A percentile compares a stretch with the other conserved stretches of the same genome.
phyloP scores from a whole-genome alignment of 192 early-diverging fungal species.

The Irineochytrium annulatum region DNA sequence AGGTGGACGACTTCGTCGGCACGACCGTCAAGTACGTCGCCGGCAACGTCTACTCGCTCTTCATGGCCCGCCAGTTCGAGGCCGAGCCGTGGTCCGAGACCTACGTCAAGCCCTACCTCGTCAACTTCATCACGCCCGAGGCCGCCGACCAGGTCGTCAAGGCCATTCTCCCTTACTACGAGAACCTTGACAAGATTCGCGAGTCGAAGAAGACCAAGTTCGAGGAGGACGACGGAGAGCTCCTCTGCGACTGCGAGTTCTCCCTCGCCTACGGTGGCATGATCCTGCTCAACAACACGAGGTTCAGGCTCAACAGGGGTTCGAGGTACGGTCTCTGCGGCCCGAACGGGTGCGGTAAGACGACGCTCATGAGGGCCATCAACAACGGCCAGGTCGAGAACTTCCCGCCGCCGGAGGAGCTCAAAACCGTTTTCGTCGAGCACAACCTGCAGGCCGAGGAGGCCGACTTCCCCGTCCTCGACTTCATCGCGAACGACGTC shows the following conservation, averaged over 20 bases:
- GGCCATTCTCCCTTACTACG: constrained; percentile 42
- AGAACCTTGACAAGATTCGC: constrained; percentile 37
- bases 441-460: constrained; percentile 71
- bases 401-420: constrained; percentile 72
- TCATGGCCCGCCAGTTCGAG: constrained; percentile 59
- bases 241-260: constrained; percentile 74
- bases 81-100: constrained; percentile 62
- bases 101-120: constrained; percentile 49
- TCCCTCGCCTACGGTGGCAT: constrained; percentile 79
- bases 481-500: constrained; percentile 59
- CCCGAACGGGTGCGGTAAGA: constrained; percentile 82
- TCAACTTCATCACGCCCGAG: constrained; percentile 51
- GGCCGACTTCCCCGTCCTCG: constrained; percentile 63
- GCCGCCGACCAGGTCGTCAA: constrained; percentile 33
- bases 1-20: constrained; percentile 42
- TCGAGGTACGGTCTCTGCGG: constrained; percentile 79
- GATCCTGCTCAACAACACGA: constrained; percentile 70
- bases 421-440: constrained; percentile 78
- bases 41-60: constrained; percentile 56
- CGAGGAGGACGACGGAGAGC: constrained; percentile 47
- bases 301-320: constrained; percentile 65
- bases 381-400: constrained; percentile 76
- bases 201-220: constrained; percentile 14
- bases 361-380: constrained; percentile 83
- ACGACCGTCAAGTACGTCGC: constrained; percentile 53